A percentile compares a stretch with the other conserved stretches of the same genome.
Evolutionary conservation across 805 yeast genomes (phyloP).

Genomic region (Tetrapisispora arboricola): DNA sequence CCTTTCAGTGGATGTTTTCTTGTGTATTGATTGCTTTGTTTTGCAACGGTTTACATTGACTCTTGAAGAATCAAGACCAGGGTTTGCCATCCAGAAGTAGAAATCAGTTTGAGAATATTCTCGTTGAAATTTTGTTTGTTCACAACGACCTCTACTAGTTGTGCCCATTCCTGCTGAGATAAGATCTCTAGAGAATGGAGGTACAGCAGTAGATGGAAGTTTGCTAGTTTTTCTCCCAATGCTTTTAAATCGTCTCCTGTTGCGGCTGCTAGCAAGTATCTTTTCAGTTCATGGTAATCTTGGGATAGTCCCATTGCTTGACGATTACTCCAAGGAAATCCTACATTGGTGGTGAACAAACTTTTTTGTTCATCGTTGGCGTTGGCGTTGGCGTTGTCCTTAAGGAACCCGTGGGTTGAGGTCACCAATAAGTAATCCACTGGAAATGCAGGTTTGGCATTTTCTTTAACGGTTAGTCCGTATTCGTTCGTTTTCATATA

Average conservation of each 20-base stretch:
- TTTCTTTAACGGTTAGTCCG: constrained; percentile 73
- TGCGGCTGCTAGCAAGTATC: constrained; percentile 33
- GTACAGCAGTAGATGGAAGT: constrained; percentile 68
- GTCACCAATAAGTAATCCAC: constrained; percentile 84
- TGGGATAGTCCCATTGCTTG: constrained; percentile 66
- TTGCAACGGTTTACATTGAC: background rate
- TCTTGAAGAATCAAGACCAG: constrained; percentile 44
- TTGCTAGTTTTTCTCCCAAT: constrained; percentile 37
- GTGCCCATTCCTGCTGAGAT: constrained; percentile 41
- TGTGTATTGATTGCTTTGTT: no score
- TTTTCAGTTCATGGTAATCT: constrained; percentile 45
- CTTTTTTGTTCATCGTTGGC: constrained; percentile 26
- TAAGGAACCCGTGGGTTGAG: constrained; percentile 87
- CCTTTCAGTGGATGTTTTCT: background rate
- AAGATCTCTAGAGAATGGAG: constrained; percentile 48
- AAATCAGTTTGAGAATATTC: constrained; percentile 36
- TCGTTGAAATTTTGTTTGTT: constrained; percentile 38
- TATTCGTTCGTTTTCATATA: constrained; percentile 82
- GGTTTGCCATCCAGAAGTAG: constrained; percentile 74
- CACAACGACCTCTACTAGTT: constrained; percentile 40
- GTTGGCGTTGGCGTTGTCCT: no score
- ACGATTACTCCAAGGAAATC: constrained; percentile 74
- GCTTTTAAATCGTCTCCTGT: constrained; percentile 24
- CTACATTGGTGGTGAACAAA: constrained; percentile 39
- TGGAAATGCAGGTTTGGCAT: constrained; percentile 87